Evolutionary conservation across 139 green algal species (phyloP).

Genomic region (Coelastrella sp.): DNA sequence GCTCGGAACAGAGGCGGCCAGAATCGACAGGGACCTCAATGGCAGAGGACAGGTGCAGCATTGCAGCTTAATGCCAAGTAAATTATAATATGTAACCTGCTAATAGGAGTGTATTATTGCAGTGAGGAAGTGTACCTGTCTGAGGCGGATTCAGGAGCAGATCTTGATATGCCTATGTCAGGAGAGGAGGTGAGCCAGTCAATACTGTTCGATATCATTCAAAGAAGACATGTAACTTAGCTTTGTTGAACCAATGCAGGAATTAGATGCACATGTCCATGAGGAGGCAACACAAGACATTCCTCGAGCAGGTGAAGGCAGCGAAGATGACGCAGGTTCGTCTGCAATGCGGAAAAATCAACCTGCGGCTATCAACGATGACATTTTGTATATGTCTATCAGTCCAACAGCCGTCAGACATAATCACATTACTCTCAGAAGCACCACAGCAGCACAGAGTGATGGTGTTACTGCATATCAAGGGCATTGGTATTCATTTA

Average conservation of each 20-base stretch:
- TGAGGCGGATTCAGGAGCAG: constrained; percentile 24
- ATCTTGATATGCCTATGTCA: constrained; percentile 17
- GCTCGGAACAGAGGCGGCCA: neutral
- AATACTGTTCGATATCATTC: neutral
- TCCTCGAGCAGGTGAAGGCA: constrained; percentile 18
- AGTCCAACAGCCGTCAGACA: neutral
- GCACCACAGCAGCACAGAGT: neutral
- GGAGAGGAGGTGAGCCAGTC: constrained; percentile 25
- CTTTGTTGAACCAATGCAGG: neutral
- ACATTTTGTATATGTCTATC: no score
- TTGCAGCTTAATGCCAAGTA: neutral
- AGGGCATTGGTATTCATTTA: no score
- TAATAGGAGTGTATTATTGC: neutral
- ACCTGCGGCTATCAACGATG: no score
- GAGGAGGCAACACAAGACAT: constrained; percentile 29
- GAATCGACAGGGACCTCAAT: neutral
- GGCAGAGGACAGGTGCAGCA: neutral
- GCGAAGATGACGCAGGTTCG: constrained; percentile 11
- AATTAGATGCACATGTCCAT: constrained; percentile 25
- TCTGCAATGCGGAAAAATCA: neutral
- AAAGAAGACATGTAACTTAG: neutral
- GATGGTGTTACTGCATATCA: no score
- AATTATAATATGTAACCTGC: neutral
- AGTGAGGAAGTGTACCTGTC: constrained; percentile 43
- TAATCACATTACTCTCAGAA: neutral